Conservation (phyloP, 371 early-diverging fungal genomes). For the Saksenaea oblongispora region DNA sequence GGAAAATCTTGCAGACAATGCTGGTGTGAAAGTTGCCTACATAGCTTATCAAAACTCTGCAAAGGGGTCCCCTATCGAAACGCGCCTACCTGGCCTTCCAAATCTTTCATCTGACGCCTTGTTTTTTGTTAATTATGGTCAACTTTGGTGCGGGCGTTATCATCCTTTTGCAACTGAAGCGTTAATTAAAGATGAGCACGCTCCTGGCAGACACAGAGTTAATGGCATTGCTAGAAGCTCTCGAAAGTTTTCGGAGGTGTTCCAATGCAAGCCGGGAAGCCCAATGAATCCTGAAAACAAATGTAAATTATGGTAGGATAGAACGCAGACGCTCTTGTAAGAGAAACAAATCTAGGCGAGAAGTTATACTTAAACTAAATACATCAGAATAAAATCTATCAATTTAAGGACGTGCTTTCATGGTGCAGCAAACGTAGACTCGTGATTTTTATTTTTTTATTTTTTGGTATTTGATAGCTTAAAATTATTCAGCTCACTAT, state of each 20-base stretch:
- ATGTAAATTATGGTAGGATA: conserved; percentile 51
- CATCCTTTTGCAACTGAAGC: conserved; percentile 36
- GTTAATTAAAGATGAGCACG: conserved; percentile 46
- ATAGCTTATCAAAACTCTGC: conserved; percentile 32
- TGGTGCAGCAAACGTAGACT: too few relatives aligned
- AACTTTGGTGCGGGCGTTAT: conserved; percentile 48
- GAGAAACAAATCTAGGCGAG: too few relatives aligned
- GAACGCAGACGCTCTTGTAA: not conserved
- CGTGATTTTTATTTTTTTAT: too few relatives aligned
- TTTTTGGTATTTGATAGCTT: too few relatives aligned
- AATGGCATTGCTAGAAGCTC: conserved; percentile 70
- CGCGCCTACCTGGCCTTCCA: not conserved
- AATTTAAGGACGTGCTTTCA: too few relatives aligned
- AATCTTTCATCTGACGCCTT: conserved; percentile 46
- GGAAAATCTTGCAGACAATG: conserved; percentile 78
- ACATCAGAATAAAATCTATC: too few relatives aligned
- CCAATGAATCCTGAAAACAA: conserved; percentile 61
- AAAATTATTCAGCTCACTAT: too few relatives aligned
- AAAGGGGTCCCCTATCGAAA: not conserved
- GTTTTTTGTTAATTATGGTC: conserved; percentile 51
- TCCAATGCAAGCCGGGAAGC: conserved; percentile 57
- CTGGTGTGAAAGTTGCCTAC: conserved; percentile 53
- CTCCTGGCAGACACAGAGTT: conserved; percentile 58
- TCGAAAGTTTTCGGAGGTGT: conserved; percentile 59
- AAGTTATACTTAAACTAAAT: too few relatives aligned